A percentile compares a stretch with the other conserved stretches of the same genome.
Conservation (phyloP, 768 basidiomycete genomes). For the Tulasnella sp. region DNA sequence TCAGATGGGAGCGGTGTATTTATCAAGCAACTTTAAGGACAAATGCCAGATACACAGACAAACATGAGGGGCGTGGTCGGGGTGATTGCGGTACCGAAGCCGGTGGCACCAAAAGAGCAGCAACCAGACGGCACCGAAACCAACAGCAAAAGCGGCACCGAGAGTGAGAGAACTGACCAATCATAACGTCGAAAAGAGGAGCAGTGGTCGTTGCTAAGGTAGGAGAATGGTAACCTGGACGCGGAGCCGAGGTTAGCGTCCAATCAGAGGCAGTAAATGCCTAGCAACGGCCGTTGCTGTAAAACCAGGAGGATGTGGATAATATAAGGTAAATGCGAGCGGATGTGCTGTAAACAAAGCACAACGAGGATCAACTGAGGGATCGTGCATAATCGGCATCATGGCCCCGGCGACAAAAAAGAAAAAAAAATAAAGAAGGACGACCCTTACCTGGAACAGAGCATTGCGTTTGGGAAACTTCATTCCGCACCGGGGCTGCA, state of each 20-base stretch:
- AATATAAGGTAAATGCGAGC: neutral
- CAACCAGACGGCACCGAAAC: too few relatives aligned
- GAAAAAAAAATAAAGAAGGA: neutral
- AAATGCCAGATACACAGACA: too few relatives aligned
- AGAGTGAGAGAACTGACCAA: neutral
- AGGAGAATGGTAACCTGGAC: neutral
- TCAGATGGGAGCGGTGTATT: too few relatives aligned
- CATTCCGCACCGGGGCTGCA: neutral
- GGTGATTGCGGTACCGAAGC: too few relatives aligned
- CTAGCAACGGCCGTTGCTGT: neutral
- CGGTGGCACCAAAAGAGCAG: too few relatives aligned
- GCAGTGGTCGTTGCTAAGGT: too few relatives aligned
- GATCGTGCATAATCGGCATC: too few relatives aligned
- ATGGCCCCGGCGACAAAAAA: neutral
- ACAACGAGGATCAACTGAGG: too few relatives aligned
- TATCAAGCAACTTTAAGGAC: too few relatives aligned
- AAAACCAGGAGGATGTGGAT: neutral
- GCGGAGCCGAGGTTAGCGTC: neutral
- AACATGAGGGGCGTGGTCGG: too few relatives aligned
- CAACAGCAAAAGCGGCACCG: too few relatives aligned
- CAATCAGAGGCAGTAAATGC: neutral
- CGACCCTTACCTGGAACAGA: neutral
- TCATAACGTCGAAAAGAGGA: neutral
- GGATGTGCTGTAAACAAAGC: neutral
- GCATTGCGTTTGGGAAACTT: neutral